Evolutionary conservation across 768 basidiomycete species (phyloP).

Genomic region (Neoboletus subvelutipes): DNA sequence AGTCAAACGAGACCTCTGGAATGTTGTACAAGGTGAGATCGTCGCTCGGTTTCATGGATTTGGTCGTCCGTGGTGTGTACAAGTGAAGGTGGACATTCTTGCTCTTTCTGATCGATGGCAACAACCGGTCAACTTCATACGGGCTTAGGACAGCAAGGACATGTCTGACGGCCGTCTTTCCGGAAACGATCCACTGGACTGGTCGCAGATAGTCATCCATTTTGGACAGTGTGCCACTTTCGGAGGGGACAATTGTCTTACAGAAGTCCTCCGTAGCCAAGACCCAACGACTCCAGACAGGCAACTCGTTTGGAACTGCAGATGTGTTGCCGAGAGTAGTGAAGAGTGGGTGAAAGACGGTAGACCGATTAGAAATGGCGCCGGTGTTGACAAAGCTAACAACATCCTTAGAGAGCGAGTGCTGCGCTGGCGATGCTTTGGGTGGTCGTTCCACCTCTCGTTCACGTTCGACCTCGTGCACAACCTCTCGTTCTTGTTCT

Average conservation of each 20-base stretch:
- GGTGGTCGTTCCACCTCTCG: conserved; percentile 38
- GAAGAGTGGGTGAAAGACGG: conserved; percentile 22
- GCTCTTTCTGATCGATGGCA: conserved; percentile 37
- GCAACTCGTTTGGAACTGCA: conserved; percentile 13
- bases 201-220: conserved; percentile 37
- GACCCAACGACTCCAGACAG: conserved; percentile 18
- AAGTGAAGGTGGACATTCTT: conserved; percentile 39
- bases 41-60: conserved; percentile 38
- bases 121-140: conserved; percentile 38
- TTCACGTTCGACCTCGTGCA: conserved; percentile 42
- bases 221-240: not conserved
- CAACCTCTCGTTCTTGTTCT: conserved; percentile 49
- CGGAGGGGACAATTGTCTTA: not conserved
- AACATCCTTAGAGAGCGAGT: conserved; percentile 9
- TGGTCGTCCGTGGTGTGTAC: conserved; percentile 40
- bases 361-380: conserved; percentile 10
- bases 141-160: conserved; percentile 41
- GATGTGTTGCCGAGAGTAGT: conserved; percentile 8
- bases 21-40: conserved; percentile 24
- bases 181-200: conserved; percentile 45
- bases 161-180: conserved; percentile 29
- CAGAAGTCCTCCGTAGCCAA: conserved; percentile 21
- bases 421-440: conserved; percentile 20
- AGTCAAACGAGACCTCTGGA: conserved; percentile 19
- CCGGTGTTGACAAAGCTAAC: conserved; percentile 26